These are phyloP conservation scores for Rhodamnia argentea DNA, from an alignment of 345 rosid genomes.

Conservation along the genomic window DNA sequence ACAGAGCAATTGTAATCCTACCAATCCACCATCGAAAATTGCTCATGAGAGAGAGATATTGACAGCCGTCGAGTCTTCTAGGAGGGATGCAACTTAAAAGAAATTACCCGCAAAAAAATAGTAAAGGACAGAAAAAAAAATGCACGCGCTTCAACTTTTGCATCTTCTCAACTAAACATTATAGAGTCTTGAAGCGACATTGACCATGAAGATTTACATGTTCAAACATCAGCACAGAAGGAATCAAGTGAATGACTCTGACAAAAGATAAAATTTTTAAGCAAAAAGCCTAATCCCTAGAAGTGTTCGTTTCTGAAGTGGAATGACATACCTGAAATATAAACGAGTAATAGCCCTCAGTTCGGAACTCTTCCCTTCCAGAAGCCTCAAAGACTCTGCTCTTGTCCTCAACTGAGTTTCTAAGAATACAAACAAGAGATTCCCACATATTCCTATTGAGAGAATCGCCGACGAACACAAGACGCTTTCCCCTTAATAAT, in stretches of 20 bases:
- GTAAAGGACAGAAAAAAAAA: background rate
- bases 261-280: background rate
- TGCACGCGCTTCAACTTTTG: background rate
- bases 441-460: conserved; percentile 44
- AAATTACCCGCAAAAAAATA: background rate
- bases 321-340: conserved; percentile 14
- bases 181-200: background rate
- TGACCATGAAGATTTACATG: background rate
- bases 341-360: conserved; percentile 22
- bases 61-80: background rate
- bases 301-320: background rate
- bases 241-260: background rate
- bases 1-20: conserved; percentile 33
- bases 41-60: background rate
- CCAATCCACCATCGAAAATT: background rate
- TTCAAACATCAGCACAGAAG: background rate
- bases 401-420: conserved; percentile 7
- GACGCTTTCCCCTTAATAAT: conserved; percentile 26
- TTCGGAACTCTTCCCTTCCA: conserved; percentile 15
- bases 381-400: conserved; percentile 23
- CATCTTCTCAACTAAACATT: background rate
- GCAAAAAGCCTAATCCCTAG: background rate
- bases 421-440: conserved; percentile 28
- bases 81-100: background rate
- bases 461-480: conserved; percentile 37